Conservation (phyloP, 2,329 filamentous ascomycete genomes). For the Zopfia rhizophila region DNA sequence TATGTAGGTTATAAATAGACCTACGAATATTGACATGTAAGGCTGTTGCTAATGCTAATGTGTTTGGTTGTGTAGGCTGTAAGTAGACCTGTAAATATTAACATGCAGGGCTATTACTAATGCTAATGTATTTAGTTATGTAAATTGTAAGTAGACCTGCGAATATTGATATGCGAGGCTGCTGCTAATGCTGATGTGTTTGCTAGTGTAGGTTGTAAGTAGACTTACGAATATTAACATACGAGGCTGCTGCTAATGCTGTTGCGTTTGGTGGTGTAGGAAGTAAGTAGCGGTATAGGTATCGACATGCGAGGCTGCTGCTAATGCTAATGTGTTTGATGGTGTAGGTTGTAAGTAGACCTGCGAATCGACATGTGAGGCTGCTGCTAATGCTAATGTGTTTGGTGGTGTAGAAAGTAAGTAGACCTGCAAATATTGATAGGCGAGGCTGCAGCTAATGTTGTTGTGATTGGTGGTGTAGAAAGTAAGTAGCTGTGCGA, state of each 20-base stretch:
- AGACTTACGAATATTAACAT: slow-evolving; percentile 8
- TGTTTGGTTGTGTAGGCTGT: no score
- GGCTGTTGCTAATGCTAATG: no score
- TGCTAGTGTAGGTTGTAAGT: slow-evolving; percentile 22
- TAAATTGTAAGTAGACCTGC: no score
- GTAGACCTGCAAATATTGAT: no score
- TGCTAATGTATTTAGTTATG: no score
- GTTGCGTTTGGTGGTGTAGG: slow-evolving; percentile 11
- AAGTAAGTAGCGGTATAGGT: slow-evolving; percentile 8
- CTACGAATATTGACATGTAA: no score
- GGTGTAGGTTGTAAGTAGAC: slow-evolving; percentile 5
- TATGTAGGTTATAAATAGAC: no score
- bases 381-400: slow-evolving; percentile 14
- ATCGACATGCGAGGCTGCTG: slow-evolving; percentile 5
- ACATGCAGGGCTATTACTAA: no score
- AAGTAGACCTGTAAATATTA: no score
- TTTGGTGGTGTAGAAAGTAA: slow-evolving; percentile 7
- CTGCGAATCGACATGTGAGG: slow-evolving; percentile 7
- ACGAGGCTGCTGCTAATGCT: slow-evolving; percentile 14
- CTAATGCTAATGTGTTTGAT: slow-evolving; percentile 5
- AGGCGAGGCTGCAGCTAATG: no score
- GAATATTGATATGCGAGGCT: no score
- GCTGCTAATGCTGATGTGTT: no score
- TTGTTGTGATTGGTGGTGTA: slow-evolving; percentile 3
- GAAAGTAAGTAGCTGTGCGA: slow-evolving; percentile 8